Percentiles rank a stretch among this genome's conserved stretches.
These are phyloP conservation scores for Sporothrix pseudoabietina DNA, from an alignment of 2,329 filamentous ascomycete species.

Conservation along the genomic window DNA sequence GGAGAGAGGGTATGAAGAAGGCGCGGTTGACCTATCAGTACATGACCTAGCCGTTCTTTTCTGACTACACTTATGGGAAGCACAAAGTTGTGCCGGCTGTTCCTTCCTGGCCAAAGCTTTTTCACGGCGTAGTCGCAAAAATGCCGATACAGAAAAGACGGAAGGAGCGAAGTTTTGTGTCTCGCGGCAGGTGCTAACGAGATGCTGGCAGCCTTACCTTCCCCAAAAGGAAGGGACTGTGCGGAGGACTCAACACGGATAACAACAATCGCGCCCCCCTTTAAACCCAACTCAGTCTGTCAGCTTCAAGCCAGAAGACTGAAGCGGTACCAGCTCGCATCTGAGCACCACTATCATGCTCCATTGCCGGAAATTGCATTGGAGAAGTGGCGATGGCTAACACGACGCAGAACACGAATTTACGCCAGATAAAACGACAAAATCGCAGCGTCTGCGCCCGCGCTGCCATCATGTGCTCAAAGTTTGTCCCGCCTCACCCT, in stretches of 20 bases:
- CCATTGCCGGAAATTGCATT: not conserved
- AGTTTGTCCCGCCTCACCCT: not conserved
- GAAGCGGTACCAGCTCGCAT: not conserved
- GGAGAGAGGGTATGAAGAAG: not conserved
- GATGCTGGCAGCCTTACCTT: not conserved
- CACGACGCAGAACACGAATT: not conserved
- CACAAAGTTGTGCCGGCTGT: not conserved
- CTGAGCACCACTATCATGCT: not conserved
- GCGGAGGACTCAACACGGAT: not conserved
- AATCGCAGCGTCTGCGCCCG: not conserved
- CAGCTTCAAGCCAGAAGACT: not conserved
- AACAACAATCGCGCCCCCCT: not conserved
- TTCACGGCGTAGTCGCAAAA: no score
- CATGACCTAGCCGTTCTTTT: not conserved
- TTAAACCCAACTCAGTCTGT: not conserved
- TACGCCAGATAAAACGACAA: not conserved
- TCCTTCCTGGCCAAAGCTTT: not conserved
- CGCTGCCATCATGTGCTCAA: conserved; percentile 1
- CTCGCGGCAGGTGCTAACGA: not conserved
- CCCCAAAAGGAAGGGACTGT: not conserved
- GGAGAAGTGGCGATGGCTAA: not conserved
- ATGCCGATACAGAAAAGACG: not conserved
- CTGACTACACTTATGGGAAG: not conserved
- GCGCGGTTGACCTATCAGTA: not conserved
- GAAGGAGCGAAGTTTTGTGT: not conserved